Percentiles rank a stretch among this genome's conserved stretches.
These are phyloP conservation scores for Calcarisporium arbuscula DNA, from an alignment of 2,329 filamentous ascomycete genomes.

Conservation along the genomic window DNA sequence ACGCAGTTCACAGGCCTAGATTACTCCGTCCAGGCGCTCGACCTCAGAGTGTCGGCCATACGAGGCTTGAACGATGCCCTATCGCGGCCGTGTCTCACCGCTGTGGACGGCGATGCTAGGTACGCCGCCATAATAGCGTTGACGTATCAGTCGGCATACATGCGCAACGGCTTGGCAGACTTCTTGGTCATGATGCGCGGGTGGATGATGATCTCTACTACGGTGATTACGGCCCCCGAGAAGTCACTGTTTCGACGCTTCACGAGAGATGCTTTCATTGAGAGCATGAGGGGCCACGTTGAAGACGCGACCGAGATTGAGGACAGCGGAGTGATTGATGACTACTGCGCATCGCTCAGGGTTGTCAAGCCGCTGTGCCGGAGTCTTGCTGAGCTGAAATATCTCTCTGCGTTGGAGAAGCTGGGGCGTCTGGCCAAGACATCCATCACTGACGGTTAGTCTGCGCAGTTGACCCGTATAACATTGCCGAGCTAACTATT, in stretches of 20 bases:
- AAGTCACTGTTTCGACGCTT: constrained; percentile 5
- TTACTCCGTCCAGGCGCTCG: constrained; percentile 19
- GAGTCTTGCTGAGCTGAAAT: too few species aligned
- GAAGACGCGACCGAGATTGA: too few species aligned
- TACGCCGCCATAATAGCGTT: constrained; percentile 26
- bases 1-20: constrained; percentile 14
- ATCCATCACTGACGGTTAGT: constrained; percentile 1
- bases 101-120: constrained; percentile 25
- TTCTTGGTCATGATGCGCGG: constrained; percentile 28
- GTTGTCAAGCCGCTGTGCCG: too few species aligned
- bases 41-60: constrained; percentile 26
- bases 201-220: constrained; percentile 15
- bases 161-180: constrained; percentile 30
- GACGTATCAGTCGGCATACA: constrained; percentile 27
- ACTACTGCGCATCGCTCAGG: background rate
- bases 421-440: background rate
- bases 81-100: constrained; percentile 15
- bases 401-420: constrained; percentile 1
- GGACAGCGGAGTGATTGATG: background rate
- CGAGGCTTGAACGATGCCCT: constrained; percentile 22
- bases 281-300: constrained; percentile 2
- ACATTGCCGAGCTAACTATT: too few species aligned
- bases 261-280: background rate
- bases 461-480: too few species aligned
- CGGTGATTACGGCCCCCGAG: background rate